These are phyloP conservation scores for Aquilaria yunnanensis DNA, from an alignment of 345 rosid species.

Conservation along the genomic window DNA sequence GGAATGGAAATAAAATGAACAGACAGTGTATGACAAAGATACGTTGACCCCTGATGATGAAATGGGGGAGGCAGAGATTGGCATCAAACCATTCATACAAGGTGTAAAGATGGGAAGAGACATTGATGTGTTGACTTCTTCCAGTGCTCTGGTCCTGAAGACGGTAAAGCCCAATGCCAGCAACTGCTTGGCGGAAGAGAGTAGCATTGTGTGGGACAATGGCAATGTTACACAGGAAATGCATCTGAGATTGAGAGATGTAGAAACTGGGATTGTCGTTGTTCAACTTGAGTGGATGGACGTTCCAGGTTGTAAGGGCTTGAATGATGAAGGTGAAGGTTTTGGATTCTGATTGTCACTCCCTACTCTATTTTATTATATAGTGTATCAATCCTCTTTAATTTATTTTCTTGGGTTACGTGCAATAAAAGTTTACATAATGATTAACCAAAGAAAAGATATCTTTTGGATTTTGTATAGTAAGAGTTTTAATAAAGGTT, in stretches of 20 bases:
- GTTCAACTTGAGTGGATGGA: constrained; percentile 68
- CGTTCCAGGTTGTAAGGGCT: constrained; percentile 27
- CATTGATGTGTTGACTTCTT: constrained; percentile 41
- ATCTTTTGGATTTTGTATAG: too few species aligned
- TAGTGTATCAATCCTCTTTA: too few species aligned
- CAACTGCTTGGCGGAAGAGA: constrained; percentile 55
- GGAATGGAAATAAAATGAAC: not conserved
- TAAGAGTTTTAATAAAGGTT: too few species aligned
- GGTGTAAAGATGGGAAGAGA: constrained; percentile 40
- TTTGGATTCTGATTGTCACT: too few species aligned
- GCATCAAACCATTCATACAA: constrained; percentile 45
- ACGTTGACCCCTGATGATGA: constrained; percentile 59
- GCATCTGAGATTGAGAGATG: constrained; percentile 48
- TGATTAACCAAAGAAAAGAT: too few species aligned
- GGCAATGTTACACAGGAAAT: constrained; percentile 53
- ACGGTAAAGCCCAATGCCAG: constrained; percentile 33
- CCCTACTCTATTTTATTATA: too few species aligned
- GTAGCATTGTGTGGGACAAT: constrained; percentile 32
- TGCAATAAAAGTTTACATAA: too few species aligned
- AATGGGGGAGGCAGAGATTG: constrained; percentile 81
- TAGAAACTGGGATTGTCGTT: constrained; percentile 55
- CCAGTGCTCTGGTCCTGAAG: constrained; percentile 28
- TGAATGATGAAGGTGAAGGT: constrained; percentile 9
- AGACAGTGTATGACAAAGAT: constrained; percentile 77
- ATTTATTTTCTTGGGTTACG: too few species aligned